A percentile compares a stretch with the other conserved stretches of the same genome.
phyloP scores from a whole-genome alignment of 345 rosid species.

The Gossypium longicalyx region DNA sequence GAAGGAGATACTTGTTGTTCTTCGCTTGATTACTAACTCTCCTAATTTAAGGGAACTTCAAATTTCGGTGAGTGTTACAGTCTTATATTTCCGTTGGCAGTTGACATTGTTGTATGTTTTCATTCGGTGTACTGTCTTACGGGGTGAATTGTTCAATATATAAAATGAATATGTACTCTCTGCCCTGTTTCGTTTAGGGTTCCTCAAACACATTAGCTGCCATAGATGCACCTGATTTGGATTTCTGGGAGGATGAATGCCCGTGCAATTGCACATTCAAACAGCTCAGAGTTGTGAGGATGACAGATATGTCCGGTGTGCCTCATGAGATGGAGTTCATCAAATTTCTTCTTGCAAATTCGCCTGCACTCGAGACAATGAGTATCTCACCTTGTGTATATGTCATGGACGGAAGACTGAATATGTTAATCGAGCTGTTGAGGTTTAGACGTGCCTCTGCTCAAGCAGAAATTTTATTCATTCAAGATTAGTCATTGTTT shows the following conservation, averaged over 20 bases:
- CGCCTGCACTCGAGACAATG: conserved; percentile 59
- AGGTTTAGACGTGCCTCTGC: conserved; percentile 75
- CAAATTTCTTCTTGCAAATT: conserved; percentile 65
- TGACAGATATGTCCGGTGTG: conserved; percentile 66
- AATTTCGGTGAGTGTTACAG: conserved; percentile 58
- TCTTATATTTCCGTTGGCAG: conserved; percentile 1
- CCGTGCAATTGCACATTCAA: conserved; percentile 46
- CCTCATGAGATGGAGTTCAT: conserved; percentile 79
- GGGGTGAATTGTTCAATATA: background rate
- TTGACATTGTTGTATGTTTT: background rate
- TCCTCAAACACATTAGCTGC: conserved; percentile 50
- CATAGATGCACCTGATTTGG: conserved; percentile 50
- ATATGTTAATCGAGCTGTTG: conserved; percentile 64
- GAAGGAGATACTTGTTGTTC: conserved; percentile 71
- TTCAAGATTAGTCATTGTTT: conserved; percentile 39
- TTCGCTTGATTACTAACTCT: conserved; percentile 71
- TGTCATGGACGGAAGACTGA: conserved; percentile 47
- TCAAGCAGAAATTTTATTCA: conserved; percentile 57
- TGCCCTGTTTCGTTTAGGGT: conserved; percentile 37
- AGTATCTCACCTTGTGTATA: conserved; percentile 50
- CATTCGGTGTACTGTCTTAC: background rate
- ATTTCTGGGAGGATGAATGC: conserved; percentile 52
- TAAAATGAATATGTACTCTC: background rate
- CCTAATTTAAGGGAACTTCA: conserved; percentile 74
- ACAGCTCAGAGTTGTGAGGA: conserved; percentile 55